Base-by-base conservation (phyloP, 306 rosid species). In the Medicago arabica region DNA sequence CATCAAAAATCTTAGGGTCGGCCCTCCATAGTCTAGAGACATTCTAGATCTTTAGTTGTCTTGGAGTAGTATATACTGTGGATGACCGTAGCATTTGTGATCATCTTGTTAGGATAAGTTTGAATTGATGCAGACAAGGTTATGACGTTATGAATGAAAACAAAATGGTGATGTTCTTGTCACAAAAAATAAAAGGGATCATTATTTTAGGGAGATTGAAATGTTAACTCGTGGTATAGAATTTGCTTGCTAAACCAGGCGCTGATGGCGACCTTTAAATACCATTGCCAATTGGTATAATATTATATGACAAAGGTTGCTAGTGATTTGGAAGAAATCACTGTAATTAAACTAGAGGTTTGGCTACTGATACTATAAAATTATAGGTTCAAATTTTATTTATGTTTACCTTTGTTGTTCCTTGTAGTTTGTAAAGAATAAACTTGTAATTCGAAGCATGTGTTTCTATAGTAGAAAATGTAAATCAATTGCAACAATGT, bases 61-160 rank as follows among this genome's bases (percentile, higher is more conserved):
- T 46, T 46, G 51, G 51, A 46, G 51, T 46, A 4, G 51, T 25
- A 23, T 41, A 41, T 21, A 72, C 15, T 8, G 0, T 40, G 50
- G 69, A 60, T 80, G 63, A 57, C 57, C 46, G 14, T 55, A 54
- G 39, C 53, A 43, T 79, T 72, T 66, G 39, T 2, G 13, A 73
- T 58, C 16, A 47, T 68, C 43, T 19, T 19, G 4, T 82, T 60
- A 44, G 73, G 80, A 34, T 34, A 74, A 31, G 77, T 8, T 50
- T 73, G 38, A 72, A 77, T 64, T 54, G 54, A 76, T 69, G 69
- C n/a, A 21, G 38, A 69, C 10, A 16, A 36, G 59, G 36, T 75
- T 63, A 44, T 55, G 2, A 53, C 53, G 55, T 41, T 59, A 51
- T 43, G 25, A 25, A 74, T 53, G 18, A 23, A 41, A 14, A 78